phyloP scores from a whole-genome alignment of 2,329 filamentous ascomycete species.

The Xylariaceae sp. region DNA sequence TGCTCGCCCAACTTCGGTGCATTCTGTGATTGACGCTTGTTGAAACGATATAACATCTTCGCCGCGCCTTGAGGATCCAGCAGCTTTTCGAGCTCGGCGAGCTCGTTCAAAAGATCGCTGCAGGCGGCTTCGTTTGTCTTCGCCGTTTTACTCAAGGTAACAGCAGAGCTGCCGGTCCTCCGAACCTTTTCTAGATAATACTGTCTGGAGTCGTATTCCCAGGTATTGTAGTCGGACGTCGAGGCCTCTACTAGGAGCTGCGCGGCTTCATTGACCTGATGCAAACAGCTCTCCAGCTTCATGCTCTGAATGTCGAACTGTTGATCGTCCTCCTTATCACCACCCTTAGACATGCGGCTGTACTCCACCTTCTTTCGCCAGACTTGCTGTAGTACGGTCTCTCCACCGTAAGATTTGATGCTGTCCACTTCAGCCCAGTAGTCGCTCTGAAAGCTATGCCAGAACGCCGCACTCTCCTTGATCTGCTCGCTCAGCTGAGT shows the following conservation, averaged over 20 bases:
- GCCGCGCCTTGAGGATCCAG: constrained; percentile 21
- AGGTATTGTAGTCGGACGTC: constrained; percentile 4
- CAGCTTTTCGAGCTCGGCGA: constrained; percentile 25
- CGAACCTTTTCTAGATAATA: constrained; percentile 26
- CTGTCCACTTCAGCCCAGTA: constrained; percentile 24
- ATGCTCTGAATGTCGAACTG: constrained; percentile 25
- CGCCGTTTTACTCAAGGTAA: constrained; percentile 22
- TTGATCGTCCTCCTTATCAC: constrained; percentile 16
- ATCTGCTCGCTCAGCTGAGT: constrained; percentile 26
- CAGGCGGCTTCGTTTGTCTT: constrained; percentile 22
- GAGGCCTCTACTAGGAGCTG: constrained; percentile 9
- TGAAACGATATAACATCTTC: constrained; percentile 19
- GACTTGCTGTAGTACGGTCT: constrained; percentile 24
- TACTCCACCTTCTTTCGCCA: constrained; percentile 27
- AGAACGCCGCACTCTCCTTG: constrained; percentile 25
- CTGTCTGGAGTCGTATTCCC: constrained; percentile 21
- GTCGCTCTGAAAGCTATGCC: constrained; percentile 20
- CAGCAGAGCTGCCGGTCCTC: constrained; percentile 17
- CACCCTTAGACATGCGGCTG: constrained; percentile 16
- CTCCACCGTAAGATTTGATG: constrained; percentile 24
- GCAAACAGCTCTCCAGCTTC: constrained; percentile 26
- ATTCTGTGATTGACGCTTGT: constrained; percentile 7
- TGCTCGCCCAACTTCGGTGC: neutral
- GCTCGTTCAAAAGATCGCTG: constrained; percentile 25
- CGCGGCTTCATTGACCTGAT: constrained; percentile 23